Base-by-base conservation (phyloP, 805 yeast species). In the Nakazawaea pomicola region DNA sequence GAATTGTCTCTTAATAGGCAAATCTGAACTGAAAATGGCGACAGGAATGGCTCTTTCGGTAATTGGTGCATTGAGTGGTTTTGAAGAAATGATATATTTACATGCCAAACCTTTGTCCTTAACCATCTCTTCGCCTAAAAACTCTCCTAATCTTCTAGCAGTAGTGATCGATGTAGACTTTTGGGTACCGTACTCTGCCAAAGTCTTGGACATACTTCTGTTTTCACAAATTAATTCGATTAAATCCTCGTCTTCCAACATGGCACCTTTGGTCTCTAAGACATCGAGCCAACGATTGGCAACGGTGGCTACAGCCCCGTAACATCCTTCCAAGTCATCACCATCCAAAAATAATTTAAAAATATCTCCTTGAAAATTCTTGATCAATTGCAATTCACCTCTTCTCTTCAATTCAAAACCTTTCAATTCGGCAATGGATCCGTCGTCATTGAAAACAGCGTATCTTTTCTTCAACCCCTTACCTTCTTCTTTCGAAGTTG, bases 211-310 rank as follows among this genome's bases (percentile, higher is more conserved):
- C 98, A 93, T 91, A 57, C 87, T 80, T 67, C 93, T 82, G 57
- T 93, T 91, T 58, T 93, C 98, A 65, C 96, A 88, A 79, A 93
- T 91, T 51, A 93, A 76, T 52, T 83, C 96, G 51, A 95, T 84
- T 49, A 93, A 72, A 60, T 93, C 99, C 54, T 87, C 95, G 58
- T 93, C 96, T 56, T 90, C 96, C 21, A 93, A 68, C 71, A 83
- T 82, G 1, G 74, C 68, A 30, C 99, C 99, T 47, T 79, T 80
- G 2, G 91, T 78, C 40, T 89, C 96, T 41, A 93, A 64, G 4
- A 93, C 95, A 65, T 91, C 98, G 19, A 93, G 67, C 99, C 99
- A 93, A 49, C 95, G 78, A 53, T 91, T 85, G 1, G 99, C 98
- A 18, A 93, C 95, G 24, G 71, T 72, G 0, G 98, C 96, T 14